phyloP scores from a whole-genome alignment of 1,284 basidiomycete genomes.

The Rhodotorula sp. region DNA sequence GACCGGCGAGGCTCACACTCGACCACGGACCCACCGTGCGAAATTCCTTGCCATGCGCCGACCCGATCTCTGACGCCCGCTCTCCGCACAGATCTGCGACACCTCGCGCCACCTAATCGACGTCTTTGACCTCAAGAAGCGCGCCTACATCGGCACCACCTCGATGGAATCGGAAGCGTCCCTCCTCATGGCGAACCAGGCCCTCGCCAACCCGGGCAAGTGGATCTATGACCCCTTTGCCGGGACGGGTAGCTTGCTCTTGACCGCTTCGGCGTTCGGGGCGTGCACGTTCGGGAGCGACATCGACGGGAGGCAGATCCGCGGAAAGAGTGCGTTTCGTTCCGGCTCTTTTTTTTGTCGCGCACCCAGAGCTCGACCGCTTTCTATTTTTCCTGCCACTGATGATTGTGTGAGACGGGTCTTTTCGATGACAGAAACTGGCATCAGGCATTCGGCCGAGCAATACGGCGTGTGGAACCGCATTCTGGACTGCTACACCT shows the following conservation, averaged over 20 bases:
- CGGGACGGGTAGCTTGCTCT: slow-evolving; percentile 94
- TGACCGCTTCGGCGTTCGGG: slow-evolving; percentile 77
- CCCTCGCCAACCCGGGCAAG: slow-evolving; percentile 81
- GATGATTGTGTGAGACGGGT: neutral
- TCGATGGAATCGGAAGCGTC: slow-evolving; percentile 97
- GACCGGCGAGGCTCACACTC: neutral
- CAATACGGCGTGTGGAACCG: slow-evolving; percentile 78
- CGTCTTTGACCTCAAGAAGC: slow-evolving; percentile 73
- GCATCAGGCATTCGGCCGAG: slow-evolving; percentile 73
- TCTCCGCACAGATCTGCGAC: slow-evolving; percentile 42
- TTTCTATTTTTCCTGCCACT: neutral
- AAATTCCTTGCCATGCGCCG: neutral
- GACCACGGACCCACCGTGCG: neutral
- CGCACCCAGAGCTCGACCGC: neutral
- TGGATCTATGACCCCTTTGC: slow-evolving; percentile 93
- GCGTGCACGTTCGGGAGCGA: slow-evolving; percentile 87
- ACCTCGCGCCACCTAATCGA: slow-evolving; percentile 48
- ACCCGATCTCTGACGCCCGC: neutral
- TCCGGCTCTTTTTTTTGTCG: too few relatives aligned
- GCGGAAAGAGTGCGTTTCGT: slow-evolving; percentile 68
- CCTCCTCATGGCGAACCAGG: slow-evolving; percentile 92
- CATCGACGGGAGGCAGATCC: slow-evolving; percentile 95
- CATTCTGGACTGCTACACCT: slow-evolving; percentile 82
- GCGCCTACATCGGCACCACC: slow-evolving; percentile 90
- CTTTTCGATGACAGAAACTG: slow-evolving; percentile 47